These are phyloP conservation scores for Pezicula carpinea DNA, from an alignment of 2,329 filamentous ascomycete species.

Conservation along the genomic window DNA sequence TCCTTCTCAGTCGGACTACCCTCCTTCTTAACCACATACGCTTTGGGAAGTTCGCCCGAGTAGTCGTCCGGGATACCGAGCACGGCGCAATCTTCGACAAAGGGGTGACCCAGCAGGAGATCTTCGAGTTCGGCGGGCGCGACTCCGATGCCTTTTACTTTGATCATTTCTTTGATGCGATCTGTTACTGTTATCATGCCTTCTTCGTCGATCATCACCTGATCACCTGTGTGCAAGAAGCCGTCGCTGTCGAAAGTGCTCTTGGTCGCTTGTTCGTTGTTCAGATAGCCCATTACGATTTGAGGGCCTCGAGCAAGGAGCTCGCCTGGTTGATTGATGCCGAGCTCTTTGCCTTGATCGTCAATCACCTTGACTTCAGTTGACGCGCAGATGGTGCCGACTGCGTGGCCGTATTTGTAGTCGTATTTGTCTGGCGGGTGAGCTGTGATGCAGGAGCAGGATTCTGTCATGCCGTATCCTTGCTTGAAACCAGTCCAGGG, in stretches of 20 bases:
- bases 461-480: constrained; percentile 66
- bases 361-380: constrained; percentile 58
- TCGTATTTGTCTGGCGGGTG: constrained; percentile 51
- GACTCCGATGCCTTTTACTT: constrained; percentile 59
- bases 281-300: constrained; percentile 15
- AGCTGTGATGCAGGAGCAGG: constrained; percentile 57
- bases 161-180: constrained; percentile 65
- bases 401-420: constrained; percentile 52
- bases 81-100: constrained; percentile 53
- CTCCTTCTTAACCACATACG: constrained; percentile 46
- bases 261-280: constrained; percentile 9
- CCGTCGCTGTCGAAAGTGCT: constrained; percentile 10
- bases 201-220: constrained; percentile 11
- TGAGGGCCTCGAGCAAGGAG: constrained; percentile 42
- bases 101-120: constrained; percentile 50
- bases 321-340: constrained; percentile 46
- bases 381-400: constrained; percentile 51
- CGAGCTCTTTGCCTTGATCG: constrained; percentile 48
- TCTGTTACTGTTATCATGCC: constrained; percentile 44
- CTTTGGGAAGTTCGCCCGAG: constrained; percentile 51
- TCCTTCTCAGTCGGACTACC: constrained; percentile 16
- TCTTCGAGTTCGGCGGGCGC: constrained; percentile 62
- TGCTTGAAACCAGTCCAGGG: constrained; percentile 59
- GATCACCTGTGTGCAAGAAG: constrained; percentile 15
- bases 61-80: constrained; percentile 49